A percentile compares a stretch with the other conserved stretches of the same genome.
Evolutionary conservation across 192 early-diverging fungal species (phyloP).

Genomic region (Coemansia asiatica): DNA sequence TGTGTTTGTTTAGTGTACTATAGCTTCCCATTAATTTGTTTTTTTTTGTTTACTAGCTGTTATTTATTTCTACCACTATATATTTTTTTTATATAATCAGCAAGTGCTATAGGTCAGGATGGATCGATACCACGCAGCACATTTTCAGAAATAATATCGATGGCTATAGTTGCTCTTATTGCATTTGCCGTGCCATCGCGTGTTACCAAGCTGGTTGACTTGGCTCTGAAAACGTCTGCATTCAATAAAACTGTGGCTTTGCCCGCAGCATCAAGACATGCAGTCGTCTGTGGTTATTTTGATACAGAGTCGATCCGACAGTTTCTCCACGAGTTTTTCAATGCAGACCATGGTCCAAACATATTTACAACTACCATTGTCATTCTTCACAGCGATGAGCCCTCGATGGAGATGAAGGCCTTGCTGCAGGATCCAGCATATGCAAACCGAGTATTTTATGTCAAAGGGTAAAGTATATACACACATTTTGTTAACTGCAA

Average conservation of each 20-base stretch:
- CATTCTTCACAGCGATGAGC: conserved; percentile 39
- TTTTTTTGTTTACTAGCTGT: conserved; percentile 1
- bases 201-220: conserved; percentile 32
- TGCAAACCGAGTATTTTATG: conserved; percentile 52
- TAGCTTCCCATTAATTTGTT: neutral
- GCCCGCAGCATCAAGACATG: conserved; percentile 34
- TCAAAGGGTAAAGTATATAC: conserved; percentile 36
- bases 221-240: conserved; percentile 44
- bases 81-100: conserved; percentile 18
- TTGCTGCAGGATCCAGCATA: conserved; percentile 40
- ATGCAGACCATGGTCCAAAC: conserved; percentile 49
- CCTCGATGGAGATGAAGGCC: conserved; percentile 44
- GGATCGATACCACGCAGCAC: conserved; percentile 44
- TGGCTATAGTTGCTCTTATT: conserved; percentile 46
- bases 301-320: conserved; percentile 38
- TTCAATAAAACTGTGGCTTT: conserved; percentile 40
- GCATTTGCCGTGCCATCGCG: conserved; percentile 52
- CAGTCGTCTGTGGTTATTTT: conserved; percentile 44
- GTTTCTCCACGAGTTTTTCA: conserved; percentile 56
- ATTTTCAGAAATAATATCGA: conserved; percentile 45
- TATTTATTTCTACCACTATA: neutral
- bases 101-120: conserved; percentile 34
- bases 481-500: too few relatives aligned
- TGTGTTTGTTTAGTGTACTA: neutral
- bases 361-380: conserved; percentile 47